Percentiles rank a stretch among this genome's conserved stretches.
phyloP scores from a whole-genome alignment of 176 grass and related monocot species.

The Carex myosuroides region DNA sequence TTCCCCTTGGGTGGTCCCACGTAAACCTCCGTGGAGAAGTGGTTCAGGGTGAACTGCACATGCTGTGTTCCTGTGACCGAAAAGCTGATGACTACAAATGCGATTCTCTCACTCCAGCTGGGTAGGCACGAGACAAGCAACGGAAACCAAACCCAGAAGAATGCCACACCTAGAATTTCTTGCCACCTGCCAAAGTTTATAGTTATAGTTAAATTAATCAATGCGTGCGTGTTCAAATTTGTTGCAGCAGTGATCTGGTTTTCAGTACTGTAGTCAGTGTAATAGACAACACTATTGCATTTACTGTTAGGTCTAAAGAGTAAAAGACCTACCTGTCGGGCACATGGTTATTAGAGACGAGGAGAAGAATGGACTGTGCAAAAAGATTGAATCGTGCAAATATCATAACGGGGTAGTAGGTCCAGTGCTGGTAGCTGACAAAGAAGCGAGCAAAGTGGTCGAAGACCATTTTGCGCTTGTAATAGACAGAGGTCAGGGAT shows the following conservation, averaged over 20 bases:
- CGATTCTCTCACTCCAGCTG: conserved; percentile 20
- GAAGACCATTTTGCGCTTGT: conserved; percentile 28
- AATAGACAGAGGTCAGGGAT: conserved; percentile 36
- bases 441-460: conserved; percentile 17
- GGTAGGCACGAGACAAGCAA: conserved; percentile 33
- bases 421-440: conserved; percentile 51
- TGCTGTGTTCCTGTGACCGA: conserved; percentile 29
- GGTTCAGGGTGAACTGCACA: conserved; percentile 41
- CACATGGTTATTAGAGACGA: conserved; percentile 23
- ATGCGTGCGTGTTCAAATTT: background rate
- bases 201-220: background rate
- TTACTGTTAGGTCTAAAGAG: background rate
- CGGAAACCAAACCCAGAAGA: conserved; percentile 43
- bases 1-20: conserved; percentile 28
- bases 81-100: conserved; percentile 28
- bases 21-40: conserved; percentile 38
- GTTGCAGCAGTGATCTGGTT: background rate
- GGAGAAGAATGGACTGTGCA: conserved; percentile 21
- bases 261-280: background rate
- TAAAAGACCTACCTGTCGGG: background rate
- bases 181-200: conserved; percentile 2
- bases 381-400: conserved; percentile 38
- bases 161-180: conserved; percentile 21
- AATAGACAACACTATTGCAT: background rate
- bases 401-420: conserved; percentile 44